Evolutionary conservation across 106 monocot species (phyloP).

Genomic region (Allium fistulosum): DNA sequence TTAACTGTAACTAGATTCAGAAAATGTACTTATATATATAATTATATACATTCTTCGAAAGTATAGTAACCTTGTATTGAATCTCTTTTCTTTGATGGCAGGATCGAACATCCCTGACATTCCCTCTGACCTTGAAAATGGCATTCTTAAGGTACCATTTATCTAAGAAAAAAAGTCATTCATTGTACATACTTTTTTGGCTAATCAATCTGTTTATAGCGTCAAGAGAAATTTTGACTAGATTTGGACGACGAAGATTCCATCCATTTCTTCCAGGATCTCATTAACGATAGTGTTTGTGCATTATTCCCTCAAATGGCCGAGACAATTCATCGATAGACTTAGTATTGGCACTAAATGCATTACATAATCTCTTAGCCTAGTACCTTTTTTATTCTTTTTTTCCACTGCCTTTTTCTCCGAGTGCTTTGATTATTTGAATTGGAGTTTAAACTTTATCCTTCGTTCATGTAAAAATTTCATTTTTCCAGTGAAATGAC

Average conservation of each 20-base stretch:
- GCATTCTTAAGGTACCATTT: slow-evolving; percentile 72
- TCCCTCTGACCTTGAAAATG: slow-evolving; percentile 87
- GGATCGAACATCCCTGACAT: slow-evolving; percentile 87
- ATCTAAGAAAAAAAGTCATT: not conserved
- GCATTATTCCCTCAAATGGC: slow-evolving; percentile 99
- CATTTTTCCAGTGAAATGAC: too few species aligned
- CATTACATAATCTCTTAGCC: not conserved
- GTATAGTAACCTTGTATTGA: slow-evolving; percentile 90
- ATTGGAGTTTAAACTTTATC: too few species aligned
- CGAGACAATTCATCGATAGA: slow-evolving; percentile 98
- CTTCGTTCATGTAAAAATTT: too few species aligned
- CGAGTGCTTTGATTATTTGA: too few species aligned
- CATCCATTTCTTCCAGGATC: slow-evolving; percentile 95
- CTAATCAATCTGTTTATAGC: too few species aligned
- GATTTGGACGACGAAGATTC: slow-evolving; percentile 93
- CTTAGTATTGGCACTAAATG: slow-evolving; percentile 89
- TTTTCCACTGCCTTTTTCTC: not conserved
- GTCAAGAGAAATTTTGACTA: slow-evolving; percentile 92
- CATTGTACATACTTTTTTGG: too few species aligned
- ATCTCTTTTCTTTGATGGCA: slow-evolving; percentile 87
- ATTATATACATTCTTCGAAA: slow-evolving; percentile 94
- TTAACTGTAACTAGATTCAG: too few species aligned
- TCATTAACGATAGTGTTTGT: slow-evolving; percentile 96
- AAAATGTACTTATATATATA: too few species aligned
- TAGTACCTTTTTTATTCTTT: too few species aligned